Percentiles rank a stretch among this genome's conserved stretches.
These are phyloP conservation scores for Xylaria grammica DNA, from an alignment of 495 filamentous ascomycete species.

Conservation along the genomic window DNA sequence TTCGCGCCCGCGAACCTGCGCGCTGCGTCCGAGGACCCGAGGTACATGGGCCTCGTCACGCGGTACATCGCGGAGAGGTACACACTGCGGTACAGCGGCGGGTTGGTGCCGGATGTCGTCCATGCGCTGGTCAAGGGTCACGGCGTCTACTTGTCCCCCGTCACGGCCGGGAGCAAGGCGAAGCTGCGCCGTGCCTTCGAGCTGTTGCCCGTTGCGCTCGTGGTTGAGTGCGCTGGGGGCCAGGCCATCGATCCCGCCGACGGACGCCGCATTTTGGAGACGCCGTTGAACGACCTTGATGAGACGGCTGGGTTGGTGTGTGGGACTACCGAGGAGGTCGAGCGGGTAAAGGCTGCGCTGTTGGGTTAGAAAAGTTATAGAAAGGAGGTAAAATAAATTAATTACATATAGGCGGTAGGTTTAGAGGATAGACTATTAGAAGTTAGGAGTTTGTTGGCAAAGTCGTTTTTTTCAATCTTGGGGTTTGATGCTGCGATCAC, in stretches of 20 bases:
- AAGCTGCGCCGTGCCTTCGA: slow-evolving; percentile 59
- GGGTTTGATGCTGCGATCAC: too few relatives aligned
- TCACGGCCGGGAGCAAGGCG: slow-evolving; percentile 48
- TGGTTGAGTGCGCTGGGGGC: slow-evolving; percentile 59
- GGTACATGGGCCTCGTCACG: slow-evolving; percentile 49
- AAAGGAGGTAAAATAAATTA: background rate
- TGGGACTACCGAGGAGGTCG: slow-evolving; percentile 53
- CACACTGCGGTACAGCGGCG: slow-evolving; percentile 58
- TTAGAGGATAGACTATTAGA: slow-evolving; percentile 1
- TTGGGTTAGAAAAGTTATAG: background rate
- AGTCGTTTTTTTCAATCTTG: too few relatives aligned
- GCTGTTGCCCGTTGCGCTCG: slow-evolving; percentile 53
- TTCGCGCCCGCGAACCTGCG: slow-evolving; percentile 62
- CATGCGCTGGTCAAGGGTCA: slow-evolving; percentile 58
- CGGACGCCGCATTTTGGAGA: slow-evolving; percentile 46
- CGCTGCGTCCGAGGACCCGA: slow-evolving; percentile 45
- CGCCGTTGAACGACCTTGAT: slow-evolving; percentile 41
- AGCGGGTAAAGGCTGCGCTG: slow-evolving; percentile 35
- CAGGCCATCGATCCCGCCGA: slow-evolving; percentile 47
- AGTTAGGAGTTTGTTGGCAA: background rate
- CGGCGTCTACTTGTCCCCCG: slow-evolving; percentile 57
- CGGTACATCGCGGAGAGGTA: slow-evolving; percentile 49
- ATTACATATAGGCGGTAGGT: background rate
- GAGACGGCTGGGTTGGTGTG: slow-evolving; percentile 56
- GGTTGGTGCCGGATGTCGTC: slow-evolving; percentile 59